phyloP scores from a whole-genome alignment of 2,329 filamentous ascomycete genomes.

The Knoxdaviesia capensis region DNA sequence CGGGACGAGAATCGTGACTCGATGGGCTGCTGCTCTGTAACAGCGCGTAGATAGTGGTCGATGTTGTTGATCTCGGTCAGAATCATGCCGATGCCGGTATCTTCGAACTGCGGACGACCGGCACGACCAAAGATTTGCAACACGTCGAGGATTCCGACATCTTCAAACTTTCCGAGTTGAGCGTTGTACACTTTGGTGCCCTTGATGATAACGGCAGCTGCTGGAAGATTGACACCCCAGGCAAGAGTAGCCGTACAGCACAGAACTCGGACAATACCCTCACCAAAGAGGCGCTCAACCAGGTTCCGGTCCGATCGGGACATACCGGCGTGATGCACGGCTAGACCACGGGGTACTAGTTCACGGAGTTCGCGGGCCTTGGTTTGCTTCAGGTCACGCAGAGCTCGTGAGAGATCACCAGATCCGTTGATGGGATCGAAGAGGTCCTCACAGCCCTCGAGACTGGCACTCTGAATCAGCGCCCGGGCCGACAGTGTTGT shows the following conservation, averaged over 20 bases:
- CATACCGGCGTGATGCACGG: constrained; percentile 95
- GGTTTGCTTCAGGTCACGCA: constrained; percentile 69
- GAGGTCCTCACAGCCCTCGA: constrained; percentile 59
- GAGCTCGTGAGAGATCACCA: constrained; percentile 58
- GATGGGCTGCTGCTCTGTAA: constrained; percentile 91
- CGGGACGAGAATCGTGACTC: constrained; percentile 92
- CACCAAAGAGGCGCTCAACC: constrained; percentile 79
- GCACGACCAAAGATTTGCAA: constrained; percentile 97
- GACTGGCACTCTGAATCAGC: constrained; percentile 68
- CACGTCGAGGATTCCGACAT: constrained; percentile 89
- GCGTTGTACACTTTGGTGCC: constrained; percentile 94
- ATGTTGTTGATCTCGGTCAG: constrained; percentile 92
- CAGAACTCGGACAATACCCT: constrained; percentile 88
- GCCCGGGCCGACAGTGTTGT: constrained; percentile 75
- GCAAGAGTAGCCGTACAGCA: constrained; percentile 96
- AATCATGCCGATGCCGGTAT: constrained; percentile 95
- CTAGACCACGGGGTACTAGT: constrained; percentile 73
- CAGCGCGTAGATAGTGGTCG: constrained; percentile 73
- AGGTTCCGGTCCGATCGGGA: constrained; percentile 81
- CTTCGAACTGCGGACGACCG: constrained; percentile 91
- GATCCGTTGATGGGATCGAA: constrained; percentile 59
- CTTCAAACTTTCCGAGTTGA: constrained; percentile 89
- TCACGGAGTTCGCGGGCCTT: constrained; percentile 78
- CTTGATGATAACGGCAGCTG: constrained; percentile 93
- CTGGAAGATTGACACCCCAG: constrained; percentile 97